phyloP scores from a whole-genome alignment of 176 grass and related monocot genomes.

The Aegilops tauschii region DNA sequence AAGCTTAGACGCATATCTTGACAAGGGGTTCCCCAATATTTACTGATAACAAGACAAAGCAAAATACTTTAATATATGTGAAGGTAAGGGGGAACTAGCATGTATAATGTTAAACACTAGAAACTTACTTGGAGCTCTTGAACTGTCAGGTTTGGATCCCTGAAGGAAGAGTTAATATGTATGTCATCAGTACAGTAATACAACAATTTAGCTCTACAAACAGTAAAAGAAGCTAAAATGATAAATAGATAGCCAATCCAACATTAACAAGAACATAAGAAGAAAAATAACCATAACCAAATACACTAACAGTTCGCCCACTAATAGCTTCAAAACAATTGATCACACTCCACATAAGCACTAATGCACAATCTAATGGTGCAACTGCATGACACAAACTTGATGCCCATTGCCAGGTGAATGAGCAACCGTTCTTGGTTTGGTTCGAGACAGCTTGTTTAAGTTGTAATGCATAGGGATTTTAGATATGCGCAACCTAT shows the following conservation, averaged over 20 bases:
- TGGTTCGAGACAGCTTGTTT: background rate
- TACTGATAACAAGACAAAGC: background rate
- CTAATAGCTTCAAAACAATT: background rate
- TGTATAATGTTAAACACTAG: background rate
- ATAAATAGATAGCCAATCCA: background rate
- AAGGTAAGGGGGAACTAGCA: background rate
- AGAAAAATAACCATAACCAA: background rate
- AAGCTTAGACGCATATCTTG: background rate
- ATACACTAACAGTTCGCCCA: background rate
- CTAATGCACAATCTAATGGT: background rate
- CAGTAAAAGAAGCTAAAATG: background rate
- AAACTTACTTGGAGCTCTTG: constrained; percentile 74
- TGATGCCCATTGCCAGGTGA: background rate
- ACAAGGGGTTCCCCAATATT: background rate
- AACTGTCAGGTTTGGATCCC: constrained; percentile 62
- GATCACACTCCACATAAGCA: background rate
- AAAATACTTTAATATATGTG: background rate
- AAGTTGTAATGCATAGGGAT: background rate
- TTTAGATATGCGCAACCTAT: background rate
- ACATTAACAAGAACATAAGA: background rate
- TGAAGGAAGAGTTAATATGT: constrained; percentile 27
- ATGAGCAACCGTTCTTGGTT: background rate
- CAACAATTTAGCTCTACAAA: constrained; percentile 2
- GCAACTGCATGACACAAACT: background rate
- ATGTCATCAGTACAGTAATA: constrained; percentile 23